Evolutionary conservation across 192 early-diverging fungal species (phyloP).

Genomic region (Entomortierella parvispora): DNA sequence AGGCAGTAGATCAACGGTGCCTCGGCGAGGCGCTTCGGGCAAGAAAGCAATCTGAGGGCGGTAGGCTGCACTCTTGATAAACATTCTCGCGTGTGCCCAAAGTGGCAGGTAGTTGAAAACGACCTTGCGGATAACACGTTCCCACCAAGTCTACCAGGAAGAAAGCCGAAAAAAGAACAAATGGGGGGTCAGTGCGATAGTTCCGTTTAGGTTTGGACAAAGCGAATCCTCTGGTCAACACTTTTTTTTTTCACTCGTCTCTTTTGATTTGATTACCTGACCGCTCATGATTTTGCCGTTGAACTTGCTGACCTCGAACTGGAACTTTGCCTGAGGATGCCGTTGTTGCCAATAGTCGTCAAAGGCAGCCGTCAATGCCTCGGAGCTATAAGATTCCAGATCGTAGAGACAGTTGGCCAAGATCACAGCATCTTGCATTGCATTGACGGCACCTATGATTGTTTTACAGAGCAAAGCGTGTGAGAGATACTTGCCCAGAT

Average conservation of each 20-base stretch:
- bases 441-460: conserved; percentile 18
- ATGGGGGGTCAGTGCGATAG: too few relatives aligned
- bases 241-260: too few relatives aligned
- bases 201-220: too few relatives aligned
- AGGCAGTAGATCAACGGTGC: too few relatives aligned
- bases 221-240: too few relatives aligned
- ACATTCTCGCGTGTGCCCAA: neutral
- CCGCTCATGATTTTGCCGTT: neutral
- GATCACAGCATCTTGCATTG: conserved; percentile 35
- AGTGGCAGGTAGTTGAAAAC: conserved; percentile 16
- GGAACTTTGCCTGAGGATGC: conserved; percentile 13
- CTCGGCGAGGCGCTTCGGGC: too few relatives aligned
- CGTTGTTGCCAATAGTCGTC: conserved; percentile 16
- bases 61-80: conserved; percentile 7
- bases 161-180: too few relatives aligned
- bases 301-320: too few relatives aligned
- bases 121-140: conserved; percentile 7
- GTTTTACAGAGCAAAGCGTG: neutral
- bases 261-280: too few relatives aligned
- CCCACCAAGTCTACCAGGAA: conserved; percentile 6
- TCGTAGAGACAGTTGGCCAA: conserved; percentile 32
- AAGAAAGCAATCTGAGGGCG: conserved; percentile 39
- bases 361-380: conserved; percentile 1
- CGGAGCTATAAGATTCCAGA: neutral
- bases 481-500: neutral